A percentile compares a stretch with the other conserved stretches of the same genome.
Evolutionary conservation across 2,329 filamentous ascomycete species (phyloP).

Genomic region (Colletotrichum cereale): DNA sequence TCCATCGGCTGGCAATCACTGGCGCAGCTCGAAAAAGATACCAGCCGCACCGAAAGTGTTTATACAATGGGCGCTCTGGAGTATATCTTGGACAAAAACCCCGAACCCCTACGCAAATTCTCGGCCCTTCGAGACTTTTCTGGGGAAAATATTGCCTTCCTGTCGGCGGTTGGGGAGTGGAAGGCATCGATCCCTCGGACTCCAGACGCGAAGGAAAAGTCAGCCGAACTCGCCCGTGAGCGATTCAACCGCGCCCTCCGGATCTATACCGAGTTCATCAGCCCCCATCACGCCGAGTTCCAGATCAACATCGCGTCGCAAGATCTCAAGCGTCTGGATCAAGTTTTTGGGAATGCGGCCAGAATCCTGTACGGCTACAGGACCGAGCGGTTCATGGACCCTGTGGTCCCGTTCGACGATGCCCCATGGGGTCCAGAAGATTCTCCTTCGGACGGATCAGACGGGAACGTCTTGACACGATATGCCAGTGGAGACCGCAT

Average conservation of each 20-base stretch:
- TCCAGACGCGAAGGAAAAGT: slow-evolving; percentile 36
- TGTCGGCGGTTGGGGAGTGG: slow-evolving; percentile 70
- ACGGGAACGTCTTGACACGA: neutral
- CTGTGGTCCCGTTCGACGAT: slow-evolving; percentile 58
- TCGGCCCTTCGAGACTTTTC: slow-evolving; percentile 76
- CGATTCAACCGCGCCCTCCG: slow-evolving; percentile 69
- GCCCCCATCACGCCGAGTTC: slow-evolving; percentile 71
- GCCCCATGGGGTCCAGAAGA: slow-evolving; percentile 2
- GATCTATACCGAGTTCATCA: slow-evolving; percentile 74
- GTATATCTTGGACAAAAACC: slow-evolving; percentile 69
- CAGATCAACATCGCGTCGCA: slow-evolving; percentile 74
- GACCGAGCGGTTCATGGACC: slow-evolving; percentile 50
- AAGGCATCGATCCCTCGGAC: slow-evolving; percentile 53
- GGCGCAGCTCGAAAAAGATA: slow-evolving; percentile 52
- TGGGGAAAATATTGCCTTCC: slow-evolving; percentile 78
- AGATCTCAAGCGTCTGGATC: slow-evolving; percentile 66
- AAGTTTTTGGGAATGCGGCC: slow-evolving; percentile 68
- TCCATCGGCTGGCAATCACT: slow-evolving; percentile 50
- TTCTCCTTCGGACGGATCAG: slow-evolving; percentile 1
- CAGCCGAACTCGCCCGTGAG: slow-evolving; percentile 56
- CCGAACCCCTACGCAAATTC: slow-evolving; percentile 71
- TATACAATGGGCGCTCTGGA: slow-evolving; percentile 72
- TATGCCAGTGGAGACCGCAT: neutral
- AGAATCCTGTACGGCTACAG: slow-evolving; percentile 57
- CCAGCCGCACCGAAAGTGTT: slow-evolving; percentile 48